Evolutionary conservation across 1,284 basidiomycete species (phyloP).

Genomic region (Ustilago curta): DNA sequence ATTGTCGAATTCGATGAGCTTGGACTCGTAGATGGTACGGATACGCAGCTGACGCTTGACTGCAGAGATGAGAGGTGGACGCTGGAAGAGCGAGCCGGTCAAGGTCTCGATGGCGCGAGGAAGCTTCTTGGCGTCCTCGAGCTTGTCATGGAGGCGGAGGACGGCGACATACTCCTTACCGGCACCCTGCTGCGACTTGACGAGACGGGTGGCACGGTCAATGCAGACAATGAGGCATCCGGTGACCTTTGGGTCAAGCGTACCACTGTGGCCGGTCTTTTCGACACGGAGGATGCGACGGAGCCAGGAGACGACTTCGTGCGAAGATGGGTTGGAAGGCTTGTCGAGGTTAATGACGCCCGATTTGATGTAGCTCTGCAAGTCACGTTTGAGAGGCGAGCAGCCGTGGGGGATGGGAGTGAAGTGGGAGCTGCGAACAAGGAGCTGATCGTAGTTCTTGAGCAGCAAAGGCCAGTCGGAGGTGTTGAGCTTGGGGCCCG

Average conservation of each 20-base stretch:
- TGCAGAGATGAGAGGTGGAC: conserved; percentile 97
- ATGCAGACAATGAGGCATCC: conserved; percentile 99
- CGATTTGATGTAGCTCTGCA: conserved; percentile 91
- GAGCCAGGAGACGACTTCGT: conserved; percentile 99
- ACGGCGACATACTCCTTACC: conserved; percentile 99
- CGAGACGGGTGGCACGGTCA: conserved; percentile 98
- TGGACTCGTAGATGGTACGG: conserved; percentile 96
- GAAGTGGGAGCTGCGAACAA: conserved; percentile 95
- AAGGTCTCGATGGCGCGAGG: conserved; percentile 95
- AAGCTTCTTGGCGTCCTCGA: conserved; percentile 85
- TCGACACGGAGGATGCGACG: conserved; percentile 94
- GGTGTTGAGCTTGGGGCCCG: conserved; percentile 76
- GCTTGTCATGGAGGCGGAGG: conserved; percentile 85
- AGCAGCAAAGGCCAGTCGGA: conserved; percentile 97
- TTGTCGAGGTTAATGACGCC: conserved; percentile 99
- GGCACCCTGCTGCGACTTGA: conserved; percentile 97
- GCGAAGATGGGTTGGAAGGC: conserved; percentile 99
- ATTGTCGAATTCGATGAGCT: conserved; percentile 96
- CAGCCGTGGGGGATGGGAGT: conserved; percentile 94
- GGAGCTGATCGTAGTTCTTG: conserved; percentile 86
- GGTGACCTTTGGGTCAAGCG: conserved; percentile 98
- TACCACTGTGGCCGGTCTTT: conserved; percentile 98
- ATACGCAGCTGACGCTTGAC: conserved; percentile 98
- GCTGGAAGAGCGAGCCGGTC: conserved; percentile 98
- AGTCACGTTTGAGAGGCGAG: conserved; percentile 92